Percentiles rank a stretch among this genome's conserved stretches.
These are phyloP conservation scores for Hypoxylon lienhwacheense DNA, from an alignment of 495 filamentous ascomycete species.

Conservation along the genomic window DNA sequence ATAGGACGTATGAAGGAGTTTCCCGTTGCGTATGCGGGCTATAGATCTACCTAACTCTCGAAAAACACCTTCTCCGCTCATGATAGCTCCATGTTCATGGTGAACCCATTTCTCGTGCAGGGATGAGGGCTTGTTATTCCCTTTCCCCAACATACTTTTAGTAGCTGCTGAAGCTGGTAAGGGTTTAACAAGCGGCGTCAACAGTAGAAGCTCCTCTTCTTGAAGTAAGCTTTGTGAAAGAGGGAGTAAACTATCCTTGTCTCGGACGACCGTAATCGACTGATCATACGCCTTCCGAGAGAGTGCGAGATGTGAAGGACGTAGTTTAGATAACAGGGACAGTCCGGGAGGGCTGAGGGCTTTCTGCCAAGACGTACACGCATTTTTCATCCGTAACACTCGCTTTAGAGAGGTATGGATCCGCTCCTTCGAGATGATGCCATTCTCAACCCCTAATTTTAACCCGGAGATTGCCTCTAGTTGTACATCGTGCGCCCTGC, in stretches of 20 bases:
- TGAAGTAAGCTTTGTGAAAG: constrained; percentile 74
- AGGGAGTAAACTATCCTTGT: constrained; percentile 76
- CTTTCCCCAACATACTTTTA: constrained; percentile 53
- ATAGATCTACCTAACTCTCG: constrained; percentile 79
- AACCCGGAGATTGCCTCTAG: constrained; percentile 83
- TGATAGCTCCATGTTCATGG: constrained; percentile 67
- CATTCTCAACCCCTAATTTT: constrained; percentile 82
- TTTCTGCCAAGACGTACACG: constrained; percentile 80
- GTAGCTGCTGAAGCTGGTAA: constrained; percentile 77
- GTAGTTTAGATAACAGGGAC: constrained; percentile 69
- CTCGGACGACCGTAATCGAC: constrained; percentile 83
- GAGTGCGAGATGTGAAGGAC: constrained; percentile 73
- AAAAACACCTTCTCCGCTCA: constrained; percentile 87
- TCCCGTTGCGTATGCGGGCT: constrained; percentile 76
- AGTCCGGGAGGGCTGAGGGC: constrained; percentile 79
- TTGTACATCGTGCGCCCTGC: constrained; percentile 81
- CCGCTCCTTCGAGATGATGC: constrained; percentile 73
- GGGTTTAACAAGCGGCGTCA: constrained; percentile 85
- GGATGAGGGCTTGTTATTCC: constrained; percentile 50
- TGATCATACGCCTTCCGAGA: constrained; percentile 81
- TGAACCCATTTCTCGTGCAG: constrained; percentile 57
- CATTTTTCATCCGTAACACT: constrained; percentile 72
- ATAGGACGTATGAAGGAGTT: constrained; percentile 87
- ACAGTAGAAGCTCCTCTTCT: constrained; percentile 78
- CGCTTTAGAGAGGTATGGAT: constrained; percentile 73